phyloP scores from a whole-genome alignment of 2,329 filamentous ascomycete species.

The Calonectria pseudoreteaudii region DNA sequence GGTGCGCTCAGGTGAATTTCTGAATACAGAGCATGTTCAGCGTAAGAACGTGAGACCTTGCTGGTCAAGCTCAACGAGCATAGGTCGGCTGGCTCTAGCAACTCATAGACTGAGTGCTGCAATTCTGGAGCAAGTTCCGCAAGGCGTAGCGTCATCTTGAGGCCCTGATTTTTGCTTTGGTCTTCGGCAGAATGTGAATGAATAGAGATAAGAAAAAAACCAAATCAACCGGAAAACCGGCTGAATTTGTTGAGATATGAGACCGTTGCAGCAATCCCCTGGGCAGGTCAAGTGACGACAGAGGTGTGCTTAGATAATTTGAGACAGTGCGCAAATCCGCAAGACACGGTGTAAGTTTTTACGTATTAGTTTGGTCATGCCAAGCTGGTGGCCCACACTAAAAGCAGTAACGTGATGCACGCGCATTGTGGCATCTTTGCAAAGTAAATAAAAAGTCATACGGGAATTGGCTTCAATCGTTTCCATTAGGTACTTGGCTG shows the following conservation, averaged over 20 bases:
- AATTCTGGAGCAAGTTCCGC: background rate
- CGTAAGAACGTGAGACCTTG: background rate
- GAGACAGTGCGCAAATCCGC: background rate
- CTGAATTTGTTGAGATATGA: background rate
- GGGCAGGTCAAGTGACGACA: background rate
- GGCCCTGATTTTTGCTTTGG: too few relatives aligned
- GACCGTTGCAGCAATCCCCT: background rate
- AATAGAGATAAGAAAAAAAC: background rate
- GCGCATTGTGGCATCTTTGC: background rate
- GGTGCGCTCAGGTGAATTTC: background rate
- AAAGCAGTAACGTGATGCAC: background rate
- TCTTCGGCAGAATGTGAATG: background rate
- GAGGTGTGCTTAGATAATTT: background rate
- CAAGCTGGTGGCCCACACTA: background rate
- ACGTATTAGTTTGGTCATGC: slow-evolving; percentile 1
- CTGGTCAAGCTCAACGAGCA: background rate
- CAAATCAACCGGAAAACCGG: background rate
- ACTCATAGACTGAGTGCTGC: background rate
- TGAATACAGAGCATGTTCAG: background rate
- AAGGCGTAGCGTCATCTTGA: background rate
- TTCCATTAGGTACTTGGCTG: background rate
- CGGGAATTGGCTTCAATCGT: background rate
- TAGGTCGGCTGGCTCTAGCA: background rate
- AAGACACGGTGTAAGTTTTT: background rate
- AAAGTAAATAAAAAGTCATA: background rate